phyloP scores from a whole-genome alignment of 768 basidiomycete genomes.

The Trametes coccinea region DNA sequence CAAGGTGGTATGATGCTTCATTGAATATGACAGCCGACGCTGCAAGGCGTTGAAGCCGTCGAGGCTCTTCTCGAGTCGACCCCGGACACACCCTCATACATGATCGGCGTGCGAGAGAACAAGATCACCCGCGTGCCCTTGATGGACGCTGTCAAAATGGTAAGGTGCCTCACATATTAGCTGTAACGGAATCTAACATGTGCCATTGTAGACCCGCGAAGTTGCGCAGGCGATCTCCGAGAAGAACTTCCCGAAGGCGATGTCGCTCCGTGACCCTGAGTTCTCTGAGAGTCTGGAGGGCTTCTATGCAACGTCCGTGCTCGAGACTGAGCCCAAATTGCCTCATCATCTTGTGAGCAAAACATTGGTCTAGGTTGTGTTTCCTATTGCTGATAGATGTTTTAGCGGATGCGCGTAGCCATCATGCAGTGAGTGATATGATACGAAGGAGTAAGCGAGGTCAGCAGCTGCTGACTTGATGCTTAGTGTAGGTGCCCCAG shows the following conservation, averaged over 20 bases:
- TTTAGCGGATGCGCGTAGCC: constrained; percentile 72
- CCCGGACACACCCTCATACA: constrained; percentile 91
- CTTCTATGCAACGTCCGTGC: constrained; percentile 72
- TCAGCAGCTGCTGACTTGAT: not conserved
- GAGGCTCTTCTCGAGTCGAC: constrained; percentile 82
- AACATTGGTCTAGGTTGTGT: not conserved
- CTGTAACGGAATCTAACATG: no score
- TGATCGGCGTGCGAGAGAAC: constrained; percentile 96
- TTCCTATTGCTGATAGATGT: not conserved
- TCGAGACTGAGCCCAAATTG: constrained; percentile 43
- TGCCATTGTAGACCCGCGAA: constrained; percentile 66
- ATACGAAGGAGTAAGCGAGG: no score
- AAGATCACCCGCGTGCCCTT: constrained; percentile 91
- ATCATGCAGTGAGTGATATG: constrained; percentile 72
- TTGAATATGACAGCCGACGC: constrained; percentile 64
- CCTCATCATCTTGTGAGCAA: constrained; percentile 34
- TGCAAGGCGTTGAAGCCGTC: constrained; percentile 96
- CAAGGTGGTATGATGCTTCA: not conserved
- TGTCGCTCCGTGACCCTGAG: constrained; percentile 88
- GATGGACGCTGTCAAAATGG: constrained; percentile 91
- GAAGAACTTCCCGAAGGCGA: constrained; percentile 84
- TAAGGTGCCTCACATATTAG: constrained; percentile 30
- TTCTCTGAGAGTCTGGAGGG: constrained; percentile 85
- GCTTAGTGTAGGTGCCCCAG: constrained; percentile 88
- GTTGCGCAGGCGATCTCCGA: constrained; percentile 80